Percentiles rank a stretch among this genome's conserved stretches.
phyloP scores from a whole-genome alignment of 805 yeast species.

The Candida alai region DNA sequence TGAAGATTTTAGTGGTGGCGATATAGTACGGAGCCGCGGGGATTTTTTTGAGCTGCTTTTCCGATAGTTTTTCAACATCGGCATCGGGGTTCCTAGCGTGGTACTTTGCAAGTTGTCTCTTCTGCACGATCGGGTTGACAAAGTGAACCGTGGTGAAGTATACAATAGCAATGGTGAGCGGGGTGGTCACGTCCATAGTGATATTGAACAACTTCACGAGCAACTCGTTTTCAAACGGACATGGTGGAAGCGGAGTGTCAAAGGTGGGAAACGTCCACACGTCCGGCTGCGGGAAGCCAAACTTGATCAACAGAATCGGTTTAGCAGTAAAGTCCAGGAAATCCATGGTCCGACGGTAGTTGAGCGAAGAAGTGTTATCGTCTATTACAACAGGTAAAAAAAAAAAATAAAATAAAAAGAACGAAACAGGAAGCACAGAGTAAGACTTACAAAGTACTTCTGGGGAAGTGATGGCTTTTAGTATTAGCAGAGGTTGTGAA shows the following conservation, averaged over 20 bases:
- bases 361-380: not conserved
- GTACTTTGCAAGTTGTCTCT: conserved; percentile 40
- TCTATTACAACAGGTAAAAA: not conserved
- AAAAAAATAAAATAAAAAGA: not conserved
- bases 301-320: conserved; percentile 19
- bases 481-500: too few species aligned
- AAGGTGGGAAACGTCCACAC: conserved; percentile 29
- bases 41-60: conserved; percentile 29
- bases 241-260: conserved; percentile 26
- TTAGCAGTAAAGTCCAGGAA: not conserved
- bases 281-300: conserved; percentile 33
- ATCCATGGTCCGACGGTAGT: too few species aligned
- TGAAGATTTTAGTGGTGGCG: conserved; percentile 44
- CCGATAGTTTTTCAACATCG: conserved; percentile 9
- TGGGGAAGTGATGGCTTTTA: not conserved
- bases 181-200: conserved; percentile 49
- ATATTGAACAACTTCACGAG: conserved; percentile 33
- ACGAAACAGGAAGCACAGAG: conserved; percentile 1
- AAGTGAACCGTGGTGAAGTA: conserved; percentile 59
- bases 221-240: conserved; percentile 29
- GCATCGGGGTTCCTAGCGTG: conserved; percentile 14
- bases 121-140: conserved; percentile 44
- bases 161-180: conserved; percentile 52
- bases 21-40: conserved; percentile 53
- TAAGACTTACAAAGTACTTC: not conserved